Evolutionary conservation across 495 filamentous ascomycete genomes (phyloP).

Genomic region (Trypethelium eluteriae): DNA sequence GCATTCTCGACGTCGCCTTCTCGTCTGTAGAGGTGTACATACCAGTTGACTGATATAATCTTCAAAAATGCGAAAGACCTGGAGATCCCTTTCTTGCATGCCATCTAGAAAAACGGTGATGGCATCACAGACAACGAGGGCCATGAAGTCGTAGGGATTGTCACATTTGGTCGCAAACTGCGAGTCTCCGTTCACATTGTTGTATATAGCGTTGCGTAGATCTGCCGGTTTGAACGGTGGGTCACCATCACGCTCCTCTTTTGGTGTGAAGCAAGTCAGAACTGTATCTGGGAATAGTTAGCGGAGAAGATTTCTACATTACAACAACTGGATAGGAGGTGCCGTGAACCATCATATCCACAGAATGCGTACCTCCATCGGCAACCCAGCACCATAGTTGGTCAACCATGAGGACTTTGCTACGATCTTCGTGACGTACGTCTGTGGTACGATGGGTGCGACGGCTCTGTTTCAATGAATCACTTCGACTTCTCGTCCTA

Average conservation of each 20-base stretch:
- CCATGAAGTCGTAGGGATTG: conserved; percentile 5
- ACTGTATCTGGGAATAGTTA: background rate
- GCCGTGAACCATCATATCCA: background rate
- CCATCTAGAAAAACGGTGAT: background rate
- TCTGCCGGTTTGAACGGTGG: conserved; percentile 1
- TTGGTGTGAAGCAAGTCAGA: conserved; percentile 1
- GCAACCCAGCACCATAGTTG: conserved; percentile 9
- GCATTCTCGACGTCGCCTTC: background rate
- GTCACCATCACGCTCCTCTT: conserved; percentile 9
- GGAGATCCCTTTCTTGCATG: background rate
- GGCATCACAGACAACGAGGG: conserved; percentile 1
- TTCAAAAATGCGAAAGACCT: conserved; percentile 11
- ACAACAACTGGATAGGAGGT: background rate
- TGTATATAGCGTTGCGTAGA: conserved; percentile 3
- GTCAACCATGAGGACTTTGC: conserved; percentile 6
- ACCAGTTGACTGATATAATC: conserved; percentile 11
- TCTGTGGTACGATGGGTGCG: background rate
- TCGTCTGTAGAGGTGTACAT: background rate
- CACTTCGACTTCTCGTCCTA: background rate
- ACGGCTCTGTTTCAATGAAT: background rate
- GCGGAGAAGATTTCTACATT: background rate
- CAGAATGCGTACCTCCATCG: background rate
- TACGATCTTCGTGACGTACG: conserved; percentile 1
- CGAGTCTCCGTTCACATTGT: conserved; percentile 1
- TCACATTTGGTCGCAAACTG: conserved; percentile 9